Base-by-base conservation (phyloP, 2,329 filamentous ascomycete species). In the Biscogniauxia marginata region DNA sequence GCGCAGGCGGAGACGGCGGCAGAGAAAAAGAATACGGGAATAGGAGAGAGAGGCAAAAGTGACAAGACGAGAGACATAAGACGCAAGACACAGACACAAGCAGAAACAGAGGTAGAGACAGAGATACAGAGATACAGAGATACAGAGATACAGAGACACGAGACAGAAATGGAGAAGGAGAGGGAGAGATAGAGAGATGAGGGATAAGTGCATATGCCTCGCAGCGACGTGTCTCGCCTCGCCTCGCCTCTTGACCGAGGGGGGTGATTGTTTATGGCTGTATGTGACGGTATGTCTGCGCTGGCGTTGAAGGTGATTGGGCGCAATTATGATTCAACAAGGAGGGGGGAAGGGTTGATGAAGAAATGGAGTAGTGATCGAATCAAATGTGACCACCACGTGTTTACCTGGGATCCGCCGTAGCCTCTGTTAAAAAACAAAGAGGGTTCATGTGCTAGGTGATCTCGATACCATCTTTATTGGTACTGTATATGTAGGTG, bases 401-500 rank as follows among this genome's bases (percentile, higher is more conserved):
- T 65, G 63, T 65, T 65, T 65, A 61, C 63, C 58, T 64, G 57
- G 62, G 60, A 65, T 65, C 63, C 62, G 63, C 63, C 63, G 58
- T 61, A 65, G 58, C 61, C 63, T 61, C 59, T 59, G 58, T 50
- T 55, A 65, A 64, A 64, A 62, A 49, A 39, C 30, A 48, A 39
- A 18, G 43, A 49, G 25, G 19, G 25, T 39, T 39, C 30, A 39
- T 39, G 30, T 39, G 30, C 30, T 16, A 39, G n/a, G 30, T 39
- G 30, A 39, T 39, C 30, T 39, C 30, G 30, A 39, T 39, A 39
- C 30, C 11, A 39, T 39, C 30, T 39, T 39, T 39, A 56, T 61
- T 54, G 58, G 30, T 48, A 50, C 49, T 59, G 23, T 25, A 21
- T n/a, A n/a, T 50, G 9, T 11, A 53, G 23, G 16, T 46, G 30